phyloP scores from a whole-genome alignment of 2,329 filamentous ascomycete genomes.

The Beauveria bassiana region DNA sequence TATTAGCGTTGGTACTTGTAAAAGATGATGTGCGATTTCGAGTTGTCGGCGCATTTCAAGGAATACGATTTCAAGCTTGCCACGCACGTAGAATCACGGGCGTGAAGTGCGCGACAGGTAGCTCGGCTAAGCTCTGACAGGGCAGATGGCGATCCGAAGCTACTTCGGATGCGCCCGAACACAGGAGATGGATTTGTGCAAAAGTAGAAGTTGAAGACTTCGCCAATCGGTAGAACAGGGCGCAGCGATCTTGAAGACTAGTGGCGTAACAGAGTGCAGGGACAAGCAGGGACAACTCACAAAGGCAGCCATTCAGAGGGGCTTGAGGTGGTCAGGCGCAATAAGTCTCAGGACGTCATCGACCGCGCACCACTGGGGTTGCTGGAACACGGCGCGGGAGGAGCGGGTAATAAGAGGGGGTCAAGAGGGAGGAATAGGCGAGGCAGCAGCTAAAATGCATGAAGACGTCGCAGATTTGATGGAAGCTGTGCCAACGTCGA shows the following conservation, averaged over 20 bases:
- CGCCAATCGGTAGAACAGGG: not conserved
- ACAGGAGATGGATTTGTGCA: too few relatives aligned
- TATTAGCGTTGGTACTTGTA: not conserved
- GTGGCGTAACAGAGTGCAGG: not conserved
- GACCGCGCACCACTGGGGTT: conserved; percentile 3
- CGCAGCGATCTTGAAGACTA: not conserved
- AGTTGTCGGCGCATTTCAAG: not conserved
- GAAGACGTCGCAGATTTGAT: not conserved
- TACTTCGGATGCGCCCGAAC: not conserved
- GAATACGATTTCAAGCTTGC: not conserved
- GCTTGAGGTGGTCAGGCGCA: conserved; percentile 10
- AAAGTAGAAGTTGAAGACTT: not conserved
- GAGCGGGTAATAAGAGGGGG: too few relatives aligned
- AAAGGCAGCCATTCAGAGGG: conserved; percentile 12
- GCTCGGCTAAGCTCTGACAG: not conserved
- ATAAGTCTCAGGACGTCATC: conserved; percentile 10
- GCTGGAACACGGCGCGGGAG: not conserved
- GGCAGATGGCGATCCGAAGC: not conserved
- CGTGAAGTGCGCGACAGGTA: not conserved
- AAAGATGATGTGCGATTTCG: not conserved
- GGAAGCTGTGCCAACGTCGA: not conserved
- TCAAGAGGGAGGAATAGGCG: not conserved
- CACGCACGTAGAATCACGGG: not conserved
- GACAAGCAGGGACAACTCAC: conserved; percentile 7
- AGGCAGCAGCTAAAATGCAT: not conserved